Evolutionary conservation across 2,329 filamentous ascomycete genomes (phyloP), one percentile per base, ranked within the genome.

Genomic region (Emmonsia crescens): DNA sequence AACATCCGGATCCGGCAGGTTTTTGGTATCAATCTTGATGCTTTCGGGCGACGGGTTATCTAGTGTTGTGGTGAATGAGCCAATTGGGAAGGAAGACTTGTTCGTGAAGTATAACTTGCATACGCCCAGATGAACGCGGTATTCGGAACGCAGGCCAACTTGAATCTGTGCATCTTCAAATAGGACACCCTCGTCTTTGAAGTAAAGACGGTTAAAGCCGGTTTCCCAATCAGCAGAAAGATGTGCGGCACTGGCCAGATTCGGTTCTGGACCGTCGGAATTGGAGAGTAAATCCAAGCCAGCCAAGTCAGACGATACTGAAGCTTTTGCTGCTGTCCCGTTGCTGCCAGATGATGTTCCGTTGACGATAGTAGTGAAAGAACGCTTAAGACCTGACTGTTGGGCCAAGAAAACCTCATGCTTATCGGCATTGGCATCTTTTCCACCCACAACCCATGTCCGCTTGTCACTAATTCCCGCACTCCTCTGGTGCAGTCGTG

Each of bases 381-480:
- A 88, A 67, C 93, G 87, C 78, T 93, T 96, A 61, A 96, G 82
- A 14, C 89, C 89, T 12, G 87, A 86, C 64, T 88, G 88, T 74
- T 94, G 90, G 36, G 86, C 87, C 75, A 96, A 83, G 65, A 84
- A 85, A 63, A 96, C 84, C 73, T 96, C 92, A 61, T 86, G 83
- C 52, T 85, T 80, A 70, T 96, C 91, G 1, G 85, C 80, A 72
- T 96, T 96, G 62, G 92, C 93, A 72, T 95, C 91, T 77, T 96
- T 96, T 63, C 91, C 93, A 64, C 93, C 93, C n/a, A 97, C 89
- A 31, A 96, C 87, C 94, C 94, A 99, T 1, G 94, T 97, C 64
- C 93, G 85, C 77, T 95, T 95, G 74, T 99, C 94, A 72, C 90
- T 96, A 16, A 91, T 94, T 64, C 89, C 89, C 56, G 89, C 89